Percentiles rank a stretch among this genome's conserved stretches.
Evolutionary conservation across 768 basidiomycete genomes (phyloP).

Genomic region (Collybiopsis luxurians): DNA sequence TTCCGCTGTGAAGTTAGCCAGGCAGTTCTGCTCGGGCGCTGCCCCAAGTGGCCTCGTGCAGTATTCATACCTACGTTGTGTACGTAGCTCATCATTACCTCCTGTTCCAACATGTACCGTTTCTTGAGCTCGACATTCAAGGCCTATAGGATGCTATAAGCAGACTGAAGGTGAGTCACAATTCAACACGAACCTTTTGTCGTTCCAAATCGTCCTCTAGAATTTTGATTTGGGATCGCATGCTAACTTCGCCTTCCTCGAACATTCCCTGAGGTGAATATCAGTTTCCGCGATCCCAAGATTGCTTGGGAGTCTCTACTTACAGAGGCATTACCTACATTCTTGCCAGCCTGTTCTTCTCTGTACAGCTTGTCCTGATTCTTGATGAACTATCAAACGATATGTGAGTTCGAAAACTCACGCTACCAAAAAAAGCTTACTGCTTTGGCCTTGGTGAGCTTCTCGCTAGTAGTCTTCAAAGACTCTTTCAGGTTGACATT

Average conservation of each 20-base stretch:
- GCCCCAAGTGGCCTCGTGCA: constrained; percentile 56
- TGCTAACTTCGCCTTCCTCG: constrained; percentile 70
- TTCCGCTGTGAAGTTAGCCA: constrained; percentile 8
- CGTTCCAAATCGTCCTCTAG: constrained; percentile 62
- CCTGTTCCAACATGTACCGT: constrained; percentile 74
- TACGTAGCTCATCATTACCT: constrained; percentile 75
- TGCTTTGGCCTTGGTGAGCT: constrained; percentile 75
- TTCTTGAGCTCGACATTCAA: constrained; percentile 50
- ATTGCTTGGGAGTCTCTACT: constrained; percentile 12
- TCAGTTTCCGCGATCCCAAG: background rate
- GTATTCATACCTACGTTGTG: constrained; percentile 68
- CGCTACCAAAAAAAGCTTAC: constrained; percentile 33
- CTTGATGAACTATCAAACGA: constrained; percentile 76
- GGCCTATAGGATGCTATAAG: background rate
- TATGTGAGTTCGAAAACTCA: background rate
- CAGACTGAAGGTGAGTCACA: background rate
- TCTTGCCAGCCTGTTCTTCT: constrained; percentile 67
- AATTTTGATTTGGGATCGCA: constrained; percentile 61
- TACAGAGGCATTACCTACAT: constrained; percentile 42
- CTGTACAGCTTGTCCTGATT: constrained; percentile 88
- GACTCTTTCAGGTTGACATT: constrained; percentile 70
- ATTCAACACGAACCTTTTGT: constrained; percentile 43
- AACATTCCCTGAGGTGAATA: constrained; percentile 46
- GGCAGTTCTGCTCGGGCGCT: constrained; percentile 3
- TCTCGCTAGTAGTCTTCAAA: constrained; percentile 67